Conservation (phyloP, 176 grass and related monocot genomes). For the Musa troglodytarum region DNA sequence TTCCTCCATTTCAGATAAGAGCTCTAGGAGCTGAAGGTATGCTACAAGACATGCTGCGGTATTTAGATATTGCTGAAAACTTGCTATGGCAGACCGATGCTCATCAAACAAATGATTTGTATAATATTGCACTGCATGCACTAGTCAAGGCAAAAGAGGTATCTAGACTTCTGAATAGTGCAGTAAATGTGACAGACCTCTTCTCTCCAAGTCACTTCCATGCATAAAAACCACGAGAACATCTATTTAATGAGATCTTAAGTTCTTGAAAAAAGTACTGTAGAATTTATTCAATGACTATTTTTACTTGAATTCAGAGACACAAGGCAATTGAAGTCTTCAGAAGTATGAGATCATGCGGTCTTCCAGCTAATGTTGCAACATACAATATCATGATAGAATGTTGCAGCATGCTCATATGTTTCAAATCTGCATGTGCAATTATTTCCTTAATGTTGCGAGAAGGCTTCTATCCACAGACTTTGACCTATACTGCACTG, state of each 20-base stretch:
- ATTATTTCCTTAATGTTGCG: slow-evolving; percentile 69
- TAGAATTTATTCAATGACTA: neutral
- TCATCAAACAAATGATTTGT: slow-evolving; percentile 59
- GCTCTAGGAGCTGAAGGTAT: slow-evolving; percentile 84
- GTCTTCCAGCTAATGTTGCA: slow-evolving; percentile 37
- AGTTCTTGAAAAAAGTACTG: neutral
- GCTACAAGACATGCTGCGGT: slow-evolving; percentile 74
- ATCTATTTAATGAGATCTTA: too few species aligned
- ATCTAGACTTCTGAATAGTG: slow-evolving; percentile 17
- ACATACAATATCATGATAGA: slow-evolving; percentile 85
- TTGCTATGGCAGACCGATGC: slow-evolving; percentile 37
- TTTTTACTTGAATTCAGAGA: slow-evolving; percentile 37
- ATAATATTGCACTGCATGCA: slow-evolving; percentile 44
- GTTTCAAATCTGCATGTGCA: slow-evolving; percentile 43
- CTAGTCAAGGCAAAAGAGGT: slow-evolving; percentile 61
- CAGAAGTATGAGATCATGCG: slow-evolving; percentile 51
- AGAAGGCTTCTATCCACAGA: slow-evolving; percentile 49
- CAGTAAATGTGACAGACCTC: neutral
- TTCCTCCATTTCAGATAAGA: slow-evolving; percentile 42
- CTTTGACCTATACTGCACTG: slow-evolving; percentile 59
- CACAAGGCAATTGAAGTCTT: slow-evolving; percentile 53
- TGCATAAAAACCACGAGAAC: too few species aligned
- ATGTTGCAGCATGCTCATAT: slow-evolving; percentile 47
- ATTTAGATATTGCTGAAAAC: slow-evolving; percentile 71
- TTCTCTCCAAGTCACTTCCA: too few species aligned